A percentile compares a stretch with the other conserved stretches of the same genome.
phyloP scores from a whole-genome alignment of 768 basidiomycete species.

The Trametes cingulata region DNA sequence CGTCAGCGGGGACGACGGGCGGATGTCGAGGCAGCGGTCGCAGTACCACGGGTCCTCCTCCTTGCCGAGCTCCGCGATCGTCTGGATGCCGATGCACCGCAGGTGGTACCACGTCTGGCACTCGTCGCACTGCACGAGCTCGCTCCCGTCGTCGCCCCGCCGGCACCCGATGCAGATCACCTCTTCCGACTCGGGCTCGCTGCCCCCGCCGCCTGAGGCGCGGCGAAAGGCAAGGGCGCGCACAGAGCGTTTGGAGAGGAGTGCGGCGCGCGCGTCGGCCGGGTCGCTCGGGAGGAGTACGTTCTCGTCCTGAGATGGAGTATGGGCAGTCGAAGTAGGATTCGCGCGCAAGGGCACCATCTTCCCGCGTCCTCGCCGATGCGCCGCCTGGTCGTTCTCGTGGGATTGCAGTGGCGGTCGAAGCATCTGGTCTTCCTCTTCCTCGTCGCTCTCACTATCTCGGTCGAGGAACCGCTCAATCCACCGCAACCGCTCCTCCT shows the following conservation, averaged over 20 bases:
- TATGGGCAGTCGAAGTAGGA: slow-evolving; percentile 33
- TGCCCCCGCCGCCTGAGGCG: slow-evolving; percentile 34
- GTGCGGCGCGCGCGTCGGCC: slow-evolving; percentile 72
- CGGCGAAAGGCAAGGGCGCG: slow-evolving; percentile 56
- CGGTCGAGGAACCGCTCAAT: slow-evolving; percentile 75
- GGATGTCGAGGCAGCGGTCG: slow-evolving; percentile 50
- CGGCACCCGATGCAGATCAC: slow-evolving; percentile 61
- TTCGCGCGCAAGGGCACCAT: slow-evolving; percentile 55
- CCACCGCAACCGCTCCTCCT: slow-evolving; percentile 60
- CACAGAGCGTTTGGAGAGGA: slow-evolving; percentile 71
- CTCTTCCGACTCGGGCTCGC: slow-evolving; percentile 45
- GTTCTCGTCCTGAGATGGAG: slow-evolving; percentile 26
- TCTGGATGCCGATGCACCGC: slow-evolving; percentile 71
- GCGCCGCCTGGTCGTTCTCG: slow-evolving; percentile 30
- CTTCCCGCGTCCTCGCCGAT: slow-evolving; percentile 55
- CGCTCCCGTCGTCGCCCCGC: slow-evolving; percentile 68
- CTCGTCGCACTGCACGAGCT: slow-evolving; percentile 79
- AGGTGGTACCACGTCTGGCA: slow-evolving; percentile 85
- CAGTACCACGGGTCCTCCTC: slow-evolving; percentile 86
- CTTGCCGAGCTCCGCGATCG: slow-evolving; percentile 62
- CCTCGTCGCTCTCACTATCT: slow-evolving; percentile 59
- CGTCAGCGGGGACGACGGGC: slow-evolving; percentile 40
- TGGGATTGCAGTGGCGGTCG: slow-evolving; percentile 33
- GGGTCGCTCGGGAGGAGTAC: slow-evolving; percentile 62
- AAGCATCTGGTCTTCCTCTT: slow-evolving; percentile 36